Conservation (phyloP, 208 protist genomes). For the Leishmania lainsoni region DNA sequence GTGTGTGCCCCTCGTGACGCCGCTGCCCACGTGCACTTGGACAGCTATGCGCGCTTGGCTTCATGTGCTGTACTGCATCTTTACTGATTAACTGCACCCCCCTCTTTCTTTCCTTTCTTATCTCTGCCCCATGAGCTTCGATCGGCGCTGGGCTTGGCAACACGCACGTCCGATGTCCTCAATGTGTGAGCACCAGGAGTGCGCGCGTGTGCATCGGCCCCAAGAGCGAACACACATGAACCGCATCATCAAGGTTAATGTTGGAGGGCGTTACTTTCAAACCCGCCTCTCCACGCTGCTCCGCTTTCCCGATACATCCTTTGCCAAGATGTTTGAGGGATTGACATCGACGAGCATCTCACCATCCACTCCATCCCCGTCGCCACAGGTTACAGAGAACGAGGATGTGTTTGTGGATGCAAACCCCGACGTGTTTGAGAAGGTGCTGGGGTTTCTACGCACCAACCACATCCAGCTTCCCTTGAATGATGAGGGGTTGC, state of each 20-base stretch:
- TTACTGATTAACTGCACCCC: neutral
- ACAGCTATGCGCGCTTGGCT: neutral
- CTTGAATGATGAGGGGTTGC: slow-evolving; percentile 55
- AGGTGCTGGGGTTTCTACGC: slow-evolving; percentile 74
- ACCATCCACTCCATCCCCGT: slow-evolving; percentile 2
- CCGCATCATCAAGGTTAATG: slow-evolving; percentile 63
- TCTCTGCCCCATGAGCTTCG: neutral
- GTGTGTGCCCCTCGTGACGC: neutral
- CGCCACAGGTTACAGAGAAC: neutral
- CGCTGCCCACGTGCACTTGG: neutral
- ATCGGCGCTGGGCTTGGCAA: neutral
- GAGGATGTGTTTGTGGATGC: slow-evolving; percentile 80
- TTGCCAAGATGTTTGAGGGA: slow-evolving; percentile 60
- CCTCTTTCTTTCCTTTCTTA: neutral
- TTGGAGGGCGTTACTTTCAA: slow-evolving; percentile 69
- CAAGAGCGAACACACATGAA: slow-evolving; percentile 15
- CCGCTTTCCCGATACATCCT: slow-evolving; percentile 64
- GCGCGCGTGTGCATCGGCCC: neutral
- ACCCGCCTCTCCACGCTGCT: slow-evolving; percentile 68
- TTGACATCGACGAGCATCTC: slow-evolving; percentile 3
- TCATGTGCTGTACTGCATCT: neutral
- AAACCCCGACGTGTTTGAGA: slow-evolving; percentile 78
- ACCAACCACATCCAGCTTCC: slow-evolving; percentile 66
- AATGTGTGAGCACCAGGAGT: neutral
- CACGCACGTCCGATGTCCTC: neutral